These are phyloP conservation scores for Coemansia sp. DNA, from an alignment of 192 early-diverging fungal species.

Conservation along the genomic window DNA sequence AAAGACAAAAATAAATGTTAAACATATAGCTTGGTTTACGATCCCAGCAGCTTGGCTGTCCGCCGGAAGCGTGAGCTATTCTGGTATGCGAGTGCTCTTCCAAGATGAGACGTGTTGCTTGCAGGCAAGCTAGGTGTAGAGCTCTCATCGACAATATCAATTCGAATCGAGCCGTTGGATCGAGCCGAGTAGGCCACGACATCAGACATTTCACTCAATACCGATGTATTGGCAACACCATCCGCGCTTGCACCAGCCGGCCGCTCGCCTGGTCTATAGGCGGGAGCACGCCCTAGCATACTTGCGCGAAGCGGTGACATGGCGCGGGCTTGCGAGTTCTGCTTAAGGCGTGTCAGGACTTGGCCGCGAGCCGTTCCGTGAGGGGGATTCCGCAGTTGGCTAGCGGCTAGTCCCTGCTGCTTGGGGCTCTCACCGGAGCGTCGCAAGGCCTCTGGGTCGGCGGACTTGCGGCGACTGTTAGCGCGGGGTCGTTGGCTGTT, in stretches of 20 bases:
- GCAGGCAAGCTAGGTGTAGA: constrained; percentile 12
- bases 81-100: neutral
- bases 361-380: constrained; percentile 8
- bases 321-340: constrained; percentile 37
- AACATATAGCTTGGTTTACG: neutral
- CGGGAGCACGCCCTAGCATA: constrained; percentile 23
- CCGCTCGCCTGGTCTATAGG: constrained; percentile 2
- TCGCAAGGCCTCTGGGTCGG: neutral
- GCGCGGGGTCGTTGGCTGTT: constrained; percentile 10
- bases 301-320: constrained; percentile 27
- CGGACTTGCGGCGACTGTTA: constrained; percentile 1
- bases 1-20: neutral
- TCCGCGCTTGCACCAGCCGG: neutral
- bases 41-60: constrained; percentile 37
- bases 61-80: constrained; percentile 44
- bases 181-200: constrained; percentile 37
- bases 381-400: neutral
- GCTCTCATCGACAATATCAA: constrained; percentile 40
- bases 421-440: neutral
- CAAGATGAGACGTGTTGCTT: neutral
- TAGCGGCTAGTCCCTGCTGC: neutral
- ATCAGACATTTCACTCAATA: constrained; percentile 25
- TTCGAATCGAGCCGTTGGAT: constrained; percentile 31
- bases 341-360: constrained; percentile 29
- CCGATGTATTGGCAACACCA: constrained; percentile 4